Base-by-base conservation (phyloP, 768 basidiomycete species). In the Tulasnella sp. region DNA sequence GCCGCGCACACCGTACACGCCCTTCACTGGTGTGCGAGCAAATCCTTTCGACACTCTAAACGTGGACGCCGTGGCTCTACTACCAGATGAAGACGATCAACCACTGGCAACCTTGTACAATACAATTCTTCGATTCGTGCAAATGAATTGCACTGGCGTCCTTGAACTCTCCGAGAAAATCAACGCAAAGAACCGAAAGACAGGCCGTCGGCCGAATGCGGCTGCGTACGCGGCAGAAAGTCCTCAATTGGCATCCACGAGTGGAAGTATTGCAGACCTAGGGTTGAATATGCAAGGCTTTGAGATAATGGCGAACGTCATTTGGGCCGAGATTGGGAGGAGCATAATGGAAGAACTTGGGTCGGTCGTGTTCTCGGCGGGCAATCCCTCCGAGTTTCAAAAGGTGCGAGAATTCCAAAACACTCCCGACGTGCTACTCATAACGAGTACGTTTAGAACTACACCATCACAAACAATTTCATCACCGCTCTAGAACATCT, bases 341-440 rank as follows among this genome's bases (percentile, higher is more conserved):
- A 88, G 93, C 0, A 88, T 99, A 69, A 91, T 93, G 86, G 90
- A 91, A 77, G 94, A 97, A 81, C 84, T 99, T 58, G 96, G 97
- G 0, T 84, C 83, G 29, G 83, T 89, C 9, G 88, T 99, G 1
- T 99, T 99, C 82, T 90, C 96, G n/a, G 92, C 91, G 2, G 97
- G 97, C 17, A 88, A 91, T 74, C 95, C 97, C 14, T 89, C 91
- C 72, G 93, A 96, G 74, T 94, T 99, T 82, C 89, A 93, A 72
- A 91, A 90, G 85, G 96, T 96, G 76, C 74, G 87, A 80, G 15
- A 58, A 42, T 54, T 64, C 29, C 29, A 31, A 11, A 64, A 25
- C 19, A 29, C 25, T 31, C 25, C 6, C 29, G 12, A 25, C 45
- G 34, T n/a, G 4, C 49, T 37, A 31, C 36, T 40, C 31, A 75